Base-by-base conservation (phyloP, 2,329 filamentous ascomycete species). In the Xylaria arbuscula region DNA sequence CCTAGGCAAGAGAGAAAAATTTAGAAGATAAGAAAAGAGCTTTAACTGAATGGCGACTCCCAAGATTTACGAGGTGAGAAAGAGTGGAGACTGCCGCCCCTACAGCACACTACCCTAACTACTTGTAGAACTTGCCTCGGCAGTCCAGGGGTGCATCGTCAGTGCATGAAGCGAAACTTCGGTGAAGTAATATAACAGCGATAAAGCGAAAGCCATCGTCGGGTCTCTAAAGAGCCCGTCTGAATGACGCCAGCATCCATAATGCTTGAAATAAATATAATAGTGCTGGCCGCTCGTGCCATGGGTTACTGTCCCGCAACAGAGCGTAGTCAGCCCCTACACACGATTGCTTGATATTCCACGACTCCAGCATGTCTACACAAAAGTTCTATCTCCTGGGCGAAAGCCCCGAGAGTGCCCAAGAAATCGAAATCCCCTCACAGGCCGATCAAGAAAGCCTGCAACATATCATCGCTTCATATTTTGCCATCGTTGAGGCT, bases 361-460 rank as follows among this genome's bases (percentile, higher is more conserved):
- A 17, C 36, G 22, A 51, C n/a, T 38, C 59, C 58, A 62, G 24
- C 42, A 82, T 83, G 79, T 73, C 78, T 40, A 76, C 76, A 48
- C 79, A 81, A 73, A 74, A 76, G 48, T 84, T 84, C 62, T 78
- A 82, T 64, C 80, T 84, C 22, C 70, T 82, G 59, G 83, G 83
- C 17, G 81, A 84, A 60, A 76, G 78, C 66, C 72, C 77, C 51
- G 78, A 78, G 10, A 78, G 74, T 13, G 77, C 78, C n/a, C 76
- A 68, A 62, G 77, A 80, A 7, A 77, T 84, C 48, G 80, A 81
- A 8, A 57, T 84, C 3, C 73, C 78, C n/a, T 53, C 74, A 5
- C 73, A 77, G 1, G 64, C 74, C n/a, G 78, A 82, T 48, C 74
- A 79, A 28, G 78, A 82, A 34, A 78, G 77, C 17, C 77, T 84